Evolutionary conservation across 345 rosid species (phyloP), one percentile per base, ranked within the genome.

Genomic region (Rubroshorea leprosula): DNA sequence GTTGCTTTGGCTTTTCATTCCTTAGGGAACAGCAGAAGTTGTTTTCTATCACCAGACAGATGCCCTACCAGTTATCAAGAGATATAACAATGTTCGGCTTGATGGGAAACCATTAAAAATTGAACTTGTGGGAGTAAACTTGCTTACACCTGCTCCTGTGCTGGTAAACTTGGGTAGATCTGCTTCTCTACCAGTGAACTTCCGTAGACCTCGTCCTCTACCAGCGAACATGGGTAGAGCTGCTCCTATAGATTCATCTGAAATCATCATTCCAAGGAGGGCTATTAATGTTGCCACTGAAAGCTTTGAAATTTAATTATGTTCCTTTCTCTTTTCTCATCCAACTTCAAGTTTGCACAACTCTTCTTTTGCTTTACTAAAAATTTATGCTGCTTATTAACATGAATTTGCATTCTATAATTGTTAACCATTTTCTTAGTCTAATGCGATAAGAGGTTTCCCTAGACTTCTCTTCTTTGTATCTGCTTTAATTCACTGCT

Each of bases 11-110:
- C 52, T 19, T 53, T 54, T 45, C 64, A 21, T 57, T 59, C 71
- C 51, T 70, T 60, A 82, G 88, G 91, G 86, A 51, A 80, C 86
- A 1, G 83, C 86, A 6, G 84, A 82, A 67, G 86, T 82, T n/a
- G 80, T 74, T 23, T 85, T 62, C 47, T 25, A 48, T 14, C 61
- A 68, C 1, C 69, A 60, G 46, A 38, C 68, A 5, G 84, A 82
- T 71, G 91, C 84, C 29, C 53, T 71, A 24, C 79, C 76, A 50
- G 91, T 86, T 44, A 72, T 82, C 26, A 74, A 75, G 77, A 76
- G 82, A 64, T 82, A 74, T 76, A 76, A 80, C 76, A 67, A 76
- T 41, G 79, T 69, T 72, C 72, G 51, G 60, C 86, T 80, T 71
- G 92, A 85, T 67, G 92, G 84, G 51, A 80, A 78, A 64, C 83